Evolutionary conservation across 208 protist genomes (phyloP).

Genomic region (Giardia duodenalis): DNA sequence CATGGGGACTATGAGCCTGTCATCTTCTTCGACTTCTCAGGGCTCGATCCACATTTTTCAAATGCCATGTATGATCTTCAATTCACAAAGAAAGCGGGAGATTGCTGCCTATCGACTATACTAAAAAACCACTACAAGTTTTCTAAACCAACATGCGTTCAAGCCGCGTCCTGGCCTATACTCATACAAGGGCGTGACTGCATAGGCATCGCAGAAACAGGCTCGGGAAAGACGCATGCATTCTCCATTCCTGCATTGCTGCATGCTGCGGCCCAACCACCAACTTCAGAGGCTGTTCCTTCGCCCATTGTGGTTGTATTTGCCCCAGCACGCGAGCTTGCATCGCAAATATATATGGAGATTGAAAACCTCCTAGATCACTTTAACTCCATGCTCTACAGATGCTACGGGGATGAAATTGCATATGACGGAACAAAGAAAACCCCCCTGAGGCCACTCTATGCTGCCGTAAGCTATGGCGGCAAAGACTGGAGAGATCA

Average conservation of each 20-base stretch:
- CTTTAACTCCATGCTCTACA: not conserved
- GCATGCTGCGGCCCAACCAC: not conserved
- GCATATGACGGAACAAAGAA: no score
- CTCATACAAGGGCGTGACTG: not conserved
- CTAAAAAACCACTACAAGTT: no score
- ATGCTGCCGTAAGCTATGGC: conserved; percentile 56
- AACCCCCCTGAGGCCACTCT: not conserved
- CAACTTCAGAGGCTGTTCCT: no score
- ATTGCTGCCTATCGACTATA: no score
- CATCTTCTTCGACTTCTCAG: no score
- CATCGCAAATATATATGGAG: conserved; percentile 74
- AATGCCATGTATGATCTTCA: no score
- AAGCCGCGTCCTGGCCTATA: not conserved
- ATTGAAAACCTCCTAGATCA: not conserved
- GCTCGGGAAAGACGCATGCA: not conserved
- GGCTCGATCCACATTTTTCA: no score
- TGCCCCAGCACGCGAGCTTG: conserved; percentile 87
- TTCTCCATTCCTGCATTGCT: not conserved
- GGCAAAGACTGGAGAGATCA: no score
- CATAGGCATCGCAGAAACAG: not conserved
- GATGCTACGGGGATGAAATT: no score
- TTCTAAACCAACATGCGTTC: not conserved
- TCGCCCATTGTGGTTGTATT: conserved; percentile 59
- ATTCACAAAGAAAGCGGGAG: no score
- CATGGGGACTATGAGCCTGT: no score